These are phyloP conservation scores for Basipetospora chlamydospora DNA, from an alignment of 2,329 filamentous ascomycete species.

Conservation along the genomic window DNA sequence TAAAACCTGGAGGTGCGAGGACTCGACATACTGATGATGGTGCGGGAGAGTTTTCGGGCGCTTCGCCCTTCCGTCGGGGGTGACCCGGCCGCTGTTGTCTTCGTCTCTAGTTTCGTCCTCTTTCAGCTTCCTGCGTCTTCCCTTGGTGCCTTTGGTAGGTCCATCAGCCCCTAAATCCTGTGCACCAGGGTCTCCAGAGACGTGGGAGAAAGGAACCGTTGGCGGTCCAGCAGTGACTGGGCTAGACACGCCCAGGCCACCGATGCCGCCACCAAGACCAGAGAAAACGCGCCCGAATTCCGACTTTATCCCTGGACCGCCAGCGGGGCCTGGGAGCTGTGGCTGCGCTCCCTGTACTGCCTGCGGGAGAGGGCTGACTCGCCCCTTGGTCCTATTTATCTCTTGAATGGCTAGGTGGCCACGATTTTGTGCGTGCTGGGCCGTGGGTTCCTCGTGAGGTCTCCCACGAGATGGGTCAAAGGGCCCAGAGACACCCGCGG, in stretches of 20 bases:
- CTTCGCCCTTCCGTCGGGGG: conserved; percentile 44
- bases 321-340: conserved; percentile 61
- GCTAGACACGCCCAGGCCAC: conserved; percentile 34
- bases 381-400: conserved; percentile 59
- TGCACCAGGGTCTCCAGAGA: conserved; percentile 30
- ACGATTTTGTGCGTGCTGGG: conserved; percentile 36
- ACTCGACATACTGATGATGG: conserved; percentile 36
- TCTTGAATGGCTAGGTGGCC: conserved; percentile 68
- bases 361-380: conserved; percentile 78
- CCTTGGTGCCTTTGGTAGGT: conserved; percentile 21
- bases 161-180: conserved; percentile 30
- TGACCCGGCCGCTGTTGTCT: conserved; percentile 45
- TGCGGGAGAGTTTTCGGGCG: conserved; percentile 52
- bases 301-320: conserved; percentile 82
- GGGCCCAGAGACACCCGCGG: neutral
- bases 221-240: conserved; percentile 26
- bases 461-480: conserved; percentile 24
- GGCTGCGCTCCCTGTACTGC: conserved; percentile 85
- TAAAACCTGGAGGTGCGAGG: neutral
- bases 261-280: conserved; percentile 57
- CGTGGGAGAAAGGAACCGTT: conserved; percentile 27
- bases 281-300: conserved; percentile 93
- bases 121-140: conserved; percentile 40
- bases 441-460: conserved; percentile 28
- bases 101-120: conserved; percentile 60